Evolutionary conservation across 305 asterid species (phyloP).

Genomic region (Plantago lanceolata): DNA sequence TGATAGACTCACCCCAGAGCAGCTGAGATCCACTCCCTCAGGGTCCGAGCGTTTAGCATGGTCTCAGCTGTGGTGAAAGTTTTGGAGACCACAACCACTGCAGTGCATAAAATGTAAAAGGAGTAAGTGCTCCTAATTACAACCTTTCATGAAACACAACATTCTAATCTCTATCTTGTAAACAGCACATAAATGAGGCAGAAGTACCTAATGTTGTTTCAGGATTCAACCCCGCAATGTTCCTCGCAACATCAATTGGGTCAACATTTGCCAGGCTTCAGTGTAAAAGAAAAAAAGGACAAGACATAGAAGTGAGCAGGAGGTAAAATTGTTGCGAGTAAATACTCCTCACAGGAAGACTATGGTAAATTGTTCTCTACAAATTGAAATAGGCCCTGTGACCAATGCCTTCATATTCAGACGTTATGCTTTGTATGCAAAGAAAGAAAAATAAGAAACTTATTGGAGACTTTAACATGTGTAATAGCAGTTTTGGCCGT

Average conservation of each 20-base stretch:
- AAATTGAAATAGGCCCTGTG: constrained; percentile 1
- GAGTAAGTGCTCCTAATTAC: constrained; percentile 9
- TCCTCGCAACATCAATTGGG: constrained; percentile 89
- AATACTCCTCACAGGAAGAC: constrained; percentile 13
- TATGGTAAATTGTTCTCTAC: constrained; percentile 10
- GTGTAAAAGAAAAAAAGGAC: constrained; percentile 22
- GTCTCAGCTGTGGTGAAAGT: constrained; percentile 99
- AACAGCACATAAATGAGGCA: constrained; percentile 17
- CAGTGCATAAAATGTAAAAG: constrained; percentile 28
- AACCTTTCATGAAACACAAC: constrained; percentile 3
- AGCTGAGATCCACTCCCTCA: constrained; percentile 96
- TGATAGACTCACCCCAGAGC: constrained; percentile 70
- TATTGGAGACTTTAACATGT: background rate
- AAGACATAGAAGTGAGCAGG: constrained; percentile 4
- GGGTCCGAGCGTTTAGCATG: constrained; percentile 91
- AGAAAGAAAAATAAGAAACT: background rate
- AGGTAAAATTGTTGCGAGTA: constrained; percentile 2
- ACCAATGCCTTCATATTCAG: background rate
- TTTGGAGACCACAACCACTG: constrained; percentile 96
- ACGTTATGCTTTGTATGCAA: background rate
- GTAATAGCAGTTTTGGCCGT: background rate
- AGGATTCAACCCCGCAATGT: constrained; percentile 77
- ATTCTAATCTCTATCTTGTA: background rate
- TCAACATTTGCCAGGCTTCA: constrained; percentile 97
- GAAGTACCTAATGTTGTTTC: constrained; percentile 88